A percentile compares a stretch with the other conserved stretches of the same genome.
Conservation (phyloP, 1,139 yeast genomes). For the Geotrichum restrictum region DNA sequence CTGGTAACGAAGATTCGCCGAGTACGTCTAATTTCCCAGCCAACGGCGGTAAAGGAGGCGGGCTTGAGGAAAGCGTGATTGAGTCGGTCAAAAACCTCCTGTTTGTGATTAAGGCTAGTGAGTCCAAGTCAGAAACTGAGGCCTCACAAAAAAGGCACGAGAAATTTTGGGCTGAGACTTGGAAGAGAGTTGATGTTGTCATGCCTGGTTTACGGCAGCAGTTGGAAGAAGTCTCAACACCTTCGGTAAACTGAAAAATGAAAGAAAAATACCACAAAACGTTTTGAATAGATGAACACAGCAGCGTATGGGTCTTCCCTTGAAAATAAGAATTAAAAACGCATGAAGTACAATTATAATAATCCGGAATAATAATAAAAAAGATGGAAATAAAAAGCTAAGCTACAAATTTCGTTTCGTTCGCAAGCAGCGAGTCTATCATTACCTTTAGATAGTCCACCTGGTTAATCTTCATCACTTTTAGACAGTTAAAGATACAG, state of each 20-base stretch:
- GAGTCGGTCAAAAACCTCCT: slow-evolving; percentile 62
- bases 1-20: background rate
- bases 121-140: slow-evolving; percentile 38
- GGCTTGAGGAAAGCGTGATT: slow-evolving; percentile 52
- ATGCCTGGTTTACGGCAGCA: slow-evolving; percentile 46
- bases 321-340: no score
- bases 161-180: slow-evolving; percentile 42
- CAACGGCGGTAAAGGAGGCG: slow-evolving; percentile 4
- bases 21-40: background rate
- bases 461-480: no score
- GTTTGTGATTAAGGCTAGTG: slow-evolving; percentile 42
- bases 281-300: no score
- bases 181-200: slow-evolving; percentile 46
- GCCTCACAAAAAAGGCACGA: slow-evolving; percentile 28
- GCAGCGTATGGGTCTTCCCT: no score
- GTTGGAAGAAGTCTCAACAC: slow-evolving; percentile 23
- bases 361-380: no score
- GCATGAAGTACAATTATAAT: no score
- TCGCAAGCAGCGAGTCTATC: no score
- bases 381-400: no score
- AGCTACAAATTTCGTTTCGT: no score
- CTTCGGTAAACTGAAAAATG: background rate
- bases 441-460: no score
- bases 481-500: no score
- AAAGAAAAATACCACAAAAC: no score